These are phyloP conservation scores for Volvariella volvacea DNA, from an alignment of 1,284 basidiomycete genomes.

Conservation along the genomic window DNA sequence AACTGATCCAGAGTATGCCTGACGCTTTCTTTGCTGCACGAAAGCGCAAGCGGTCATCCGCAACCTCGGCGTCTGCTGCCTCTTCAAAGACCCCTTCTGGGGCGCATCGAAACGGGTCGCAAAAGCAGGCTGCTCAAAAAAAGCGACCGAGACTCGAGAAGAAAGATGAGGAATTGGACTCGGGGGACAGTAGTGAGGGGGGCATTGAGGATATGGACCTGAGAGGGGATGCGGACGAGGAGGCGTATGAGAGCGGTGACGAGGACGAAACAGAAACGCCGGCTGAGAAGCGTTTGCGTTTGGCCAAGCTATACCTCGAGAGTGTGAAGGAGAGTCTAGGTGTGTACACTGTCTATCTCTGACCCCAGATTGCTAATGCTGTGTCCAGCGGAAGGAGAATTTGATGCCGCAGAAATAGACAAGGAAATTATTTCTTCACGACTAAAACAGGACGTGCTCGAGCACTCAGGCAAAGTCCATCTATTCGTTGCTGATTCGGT, in stretches of 20 bases:
- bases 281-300: slow-evolving; percentile 85
- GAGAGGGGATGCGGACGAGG: slow-evolving; percentile 45
- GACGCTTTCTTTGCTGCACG: slow-evolving; percentile 78
- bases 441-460: slow-evolving; percentile 83
- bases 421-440: slow-evolving; percentile 86
- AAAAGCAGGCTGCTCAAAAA: slow-evolving; percentile 17
- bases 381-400: slow-evolving; percentile 68
- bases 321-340: slow-evolving; percentile 73
- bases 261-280: slow-evolving; percentile 89
- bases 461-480: slow-evolving; percentile 83
- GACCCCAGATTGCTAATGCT: background rate
- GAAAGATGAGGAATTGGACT: slow-evolving; percentile 71
- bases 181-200: slow-evolving; percentile 52
- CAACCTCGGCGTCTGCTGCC: slow-evolving; percentile 12
- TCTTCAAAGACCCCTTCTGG: slow-evolving; percentile 8
- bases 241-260: slow-evolving; percentile 58
- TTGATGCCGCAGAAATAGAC: slow-evolving; percentile 92
- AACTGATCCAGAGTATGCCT: slow-evolving; percentile 42
- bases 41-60: slow-evolving; percentile 40
- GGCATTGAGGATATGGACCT: slow-evolving; percentile 78
- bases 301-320: slow-evolving; percentile 89
- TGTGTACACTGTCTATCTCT: slow-evolving; percentile 21
- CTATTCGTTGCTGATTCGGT: slow-evolving; percentile 72
- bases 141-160: slow-evolving; percentile 24
- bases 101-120: slow-evolving; percentile 1